Percentiles rank a stretch among this genome's conserved stretches.
Evolutionary conservation across 2,329 filamentous ascomycete genomes (phyloP).

Genomic region (Diaporthe sp.): DNA sequence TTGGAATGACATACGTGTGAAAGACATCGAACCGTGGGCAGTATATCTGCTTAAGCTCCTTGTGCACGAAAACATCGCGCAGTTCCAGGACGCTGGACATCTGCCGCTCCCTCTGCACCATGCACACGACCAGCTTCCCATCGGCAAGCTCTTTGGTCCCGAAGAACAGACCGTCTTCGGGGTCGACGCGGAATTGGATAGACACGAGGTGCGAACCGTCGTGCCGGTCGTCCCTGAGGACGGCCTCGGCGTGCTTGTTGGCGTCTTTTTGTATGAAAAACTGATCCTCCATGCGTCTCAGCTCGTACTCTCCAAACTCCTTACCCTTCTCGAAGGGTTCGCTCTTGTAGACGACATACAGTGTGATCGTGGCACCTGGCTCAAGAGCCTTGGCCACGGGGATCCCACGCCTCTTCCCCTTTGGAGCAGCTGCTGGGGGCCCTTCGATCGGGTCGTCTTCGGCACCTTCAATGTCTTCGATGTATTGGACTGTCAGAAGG

Average conservation of each 20-base stretch:
- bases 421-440: not conserved
- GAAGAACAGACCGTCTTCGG: conserved; percentile 12
- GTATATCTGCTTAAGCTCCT: conserved; percentile 31
- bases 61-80: conserved; percentile 25
- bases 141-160: conserved; percentile 22
- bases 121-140: conserved; percentile 23
- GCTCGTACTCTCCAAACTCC: not conserved
- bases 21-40: conserved; percentile 30
- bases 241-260: conserved; percentile 32
- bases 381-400: conserved; percentile 29
- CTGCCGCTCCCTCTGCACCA: conserved; percentile 24
- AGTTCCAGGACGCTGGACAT: conserved; percentile 21
- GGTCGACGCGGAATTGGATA: conserved; percentile 7
- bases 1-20: conserved; percentile 2
- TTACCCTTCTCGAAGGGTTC: not conserved
- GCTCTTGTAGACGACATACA: conserved; percentile 31
- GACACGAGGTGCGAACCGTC: conserved; percentile 10
- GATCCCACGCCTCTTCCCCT: not conserved
- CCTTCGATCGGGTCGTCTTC: not conserved
- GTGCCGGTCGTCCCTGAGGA: conserved; percentile 9
- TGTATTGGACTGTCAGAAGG: conserved; percentile 1
- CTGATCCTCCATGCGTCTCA: conserved; percentile 21
- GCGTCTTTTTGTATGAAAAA: conserved; percentile 25
- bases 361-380: conserved; percentile 2
- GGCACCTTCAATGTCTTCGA: not conserved